Evolutionary conservation across 192 early-diverging fungal genomes (phyloP), one percentile per base, ranked within the genome.

Genomic region (Oehlia diaphana): DNA sequence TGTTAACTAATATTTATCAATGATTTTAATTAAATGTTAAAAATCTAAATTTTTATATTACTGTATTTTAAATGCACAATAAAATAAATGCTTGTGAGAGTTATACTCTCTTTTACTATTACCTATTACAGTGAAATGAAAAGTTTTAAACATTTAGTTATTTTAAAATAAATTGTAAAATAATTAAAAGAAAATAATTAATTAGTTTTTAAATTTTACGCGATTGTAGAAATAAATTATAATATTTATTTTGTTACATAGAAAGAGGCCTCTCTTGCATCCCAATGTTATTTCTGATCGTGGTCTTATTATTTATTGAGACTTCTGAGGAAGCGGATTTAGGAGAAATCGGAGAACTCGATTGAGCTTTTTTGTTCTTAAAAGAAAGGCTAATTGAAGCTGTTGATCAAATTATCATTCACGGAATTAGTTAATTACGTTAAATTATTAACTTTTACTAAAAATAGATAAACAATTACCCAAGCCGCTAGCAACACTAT

Each of bases 371-470:
- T 7, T 77, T 63, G 23, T 77, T 77, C 37, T 66, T 77, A 31
- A 77, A 77, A 26, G 75, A 66, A 39, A 77, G 42, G 10, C 75
- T 66, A 14, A 77, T 28, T 26, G 75, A 77, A 7, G 75, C 75
- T 77, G 65, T 66, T 28, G 12, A 28, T 13, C 16, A 50, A 31
- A 4, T 26, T 53, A 12, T 7, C 44, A 47, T 53, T 50, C 12
- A 21, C 31, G 6, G 7, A 42, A 72, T 31, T 47, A 28, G 23
- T n/a, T 16, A 26, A 72, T 16, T 16, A 31, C 26, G n/a, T 72
- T 72, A 50, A 50, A 75, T n/a, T 37, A 65, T 26, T 44, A 31
- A 76, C 9, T 47, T 47, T 12, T 12, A 2, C 0, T 12, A 39
- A 49, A 26, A 50, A 47, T 28, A 49, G 16, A 42, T 33, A 50